Conservation (phyloP, 208 protist genomes). For the Dictyostelium gargantuum region DNA sequence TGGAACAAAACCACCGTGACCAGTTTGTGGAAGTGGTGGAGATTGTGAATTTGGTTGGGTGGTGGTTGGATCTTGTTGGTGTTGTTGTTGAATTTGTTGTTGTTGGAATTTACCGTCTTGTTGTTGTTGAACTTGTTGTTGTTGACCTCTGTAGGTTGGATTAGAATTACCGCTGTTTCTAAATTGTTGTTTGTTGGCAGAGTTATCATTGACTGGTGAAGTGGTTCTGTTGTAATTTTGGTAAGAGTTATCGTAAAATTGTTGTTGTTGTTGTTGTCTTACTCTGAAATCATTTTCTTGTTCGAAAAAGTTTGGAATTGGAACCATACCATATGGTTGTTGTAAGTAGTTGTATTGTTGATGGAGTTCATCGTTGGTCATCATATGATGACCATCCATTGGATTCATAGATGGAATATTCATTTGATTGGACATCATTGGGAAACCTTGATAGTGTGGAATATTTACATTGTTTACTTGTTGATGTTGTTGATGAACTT, state of each 20-base stretch:
- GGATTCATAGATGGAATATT: constrained; percentile 9
- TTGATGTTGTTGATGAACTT: neutral
- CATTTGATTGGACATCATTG: constrained; percentile 29
- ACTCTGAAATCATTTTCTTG: neutral
- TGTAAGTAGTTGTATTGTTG: neutral
- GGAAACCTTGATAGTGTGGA: constrained; percentile 3
- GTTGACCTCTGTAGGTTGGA: neutral
- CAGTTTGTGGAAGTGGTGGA: constrained; percentile 38
- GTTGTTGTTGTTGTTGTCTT: constrained; percentile 15
- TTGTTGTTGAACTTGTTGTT: neutral
- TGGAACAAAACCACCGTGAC: neutral
- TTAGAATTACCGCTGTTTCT: neutral
- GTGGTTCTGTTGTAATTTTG: constrained; percentile 7
- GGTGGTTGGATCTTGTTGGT: neutral
- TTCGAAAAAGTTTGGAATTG: neutral
- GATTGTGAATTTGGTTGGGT: constrained; percentile 40
- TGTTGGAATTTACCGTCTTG: constrained; percentile 17
- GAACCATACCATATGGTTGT: constrained; percentile 35
- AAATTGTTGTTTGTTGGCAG: neutral
- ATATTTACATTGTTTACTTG: neutral
- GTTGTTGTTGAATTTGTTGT: neutral
- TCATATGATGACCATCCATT: constrained; percentile 3
- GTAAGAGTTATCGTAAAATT: constrained; percentile 15
- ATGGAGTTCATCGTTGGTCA: constrained; percentile 8
- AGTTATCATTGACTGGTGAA: constrained; percentile 39